These are phyloP conservation scores for Kernera saxatilis DNA, from an alignment of 345 rosid genomes.

Conservation along the genomic window DNA sequence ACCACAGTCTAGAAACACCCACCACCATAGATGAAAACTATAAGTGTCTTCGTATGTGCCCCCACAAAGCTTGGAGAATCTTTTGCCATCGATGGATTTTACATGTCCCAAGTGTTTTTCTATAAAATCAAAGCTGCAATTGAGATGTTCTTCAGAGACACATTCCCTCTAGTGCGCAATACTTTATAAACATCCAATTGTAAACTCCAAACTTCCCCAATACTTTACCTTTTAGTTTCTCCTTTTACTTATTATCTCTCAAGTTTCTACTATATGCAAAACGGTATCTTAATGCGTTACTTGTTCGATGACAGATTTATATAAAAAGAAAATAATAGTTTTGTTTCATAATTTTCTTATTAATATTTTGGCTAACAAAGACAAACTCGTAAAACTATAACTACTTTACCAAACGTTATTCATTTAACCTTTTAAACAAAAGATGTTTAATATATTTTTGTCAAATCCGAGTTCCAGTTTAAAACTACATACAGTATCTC, in stretches of 20 bases:
- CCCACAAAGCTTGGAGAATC: conserved; percentile 8
- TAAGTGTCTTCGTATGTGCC: conserved; percentile 1
- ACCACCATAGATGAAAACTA: too few relatives aligned
- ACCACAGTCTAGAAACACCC: not conserved
- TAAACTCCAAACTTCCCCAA: not conserved
- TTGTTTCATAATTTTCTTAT: too few relatives aligned
- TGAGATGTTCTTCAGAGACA: not conserved
- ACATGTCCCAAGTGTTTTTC: not conserved
- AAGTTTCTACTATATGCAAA: not conserved
- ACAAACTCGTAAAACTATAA: too few relatives aligned
- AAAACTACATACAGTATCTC: too few relatives aligned
- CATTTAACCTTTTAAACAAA: not conserved
- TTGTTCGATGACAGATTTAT: too few relatives aligned
- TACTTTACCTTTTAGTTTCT: not conserved
- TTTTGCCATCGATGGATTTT: not conserved
- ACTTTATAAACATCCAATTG: not conserved
- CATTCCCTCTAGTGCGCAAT: not conserved
- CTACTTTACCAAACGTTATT: not conserved
- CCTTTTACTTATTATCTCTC: not conserved
- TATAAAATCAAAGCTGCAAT: conserved; percentile 1
- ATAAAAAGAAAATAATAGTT: too few relatives aligned
- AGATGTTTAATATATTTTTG: too few relatives aligned
- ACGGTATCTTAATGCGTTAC: too few relatives aligned
- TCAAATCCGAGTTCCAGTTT: not conserved
- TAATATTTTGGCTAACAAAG: too few relatives aligned